Base-by-base conservation (phyloP, 148 eudicot species). In the Amaranthus cruentus region DNA sequence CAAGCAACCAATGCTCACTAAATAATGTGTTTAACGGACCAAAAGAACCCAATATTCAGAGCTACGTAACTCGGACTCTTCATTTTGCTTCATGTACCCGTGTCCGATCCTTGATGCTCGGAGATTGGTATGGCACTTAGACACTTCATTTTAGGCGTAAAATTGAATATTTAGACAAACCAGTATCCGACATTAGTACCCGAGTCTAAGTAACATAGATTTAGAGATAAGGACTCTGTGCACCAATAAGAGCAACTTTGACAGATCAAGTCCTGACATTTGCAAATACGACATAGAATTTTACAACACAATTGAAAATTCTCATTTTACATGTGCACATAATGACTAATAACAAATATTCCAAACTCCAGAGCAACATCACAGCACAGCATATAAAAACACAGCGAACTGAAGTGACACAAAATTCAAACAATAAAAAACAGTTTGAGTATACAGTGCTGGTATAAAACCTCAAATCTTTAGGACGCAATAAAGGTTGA, bases 401-500 rank as follows among this genome's bases (percentile, higher is more conserved):
- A 55, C 9, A 58, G 49, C 56, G 50, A 66, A 54, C 61, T 11
- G 14, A n/a, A 46, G 46, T 9, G 21, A 13, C 14, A 11, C 12
- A 47, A 62, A 62, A 28, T 4, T 48, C 47, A 71, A 56, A 43
- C 6, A 12, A 28, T 28, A 28, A 28, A 28, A 28, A 4, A 67
- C 59, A 59, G 28, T 46, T 38, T 38, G 14, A 69, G 51, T 14
- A 58, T 5, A 44, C 15, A 12, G 51, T 44, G 73, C 38, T 65
- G 69, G 62, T 56, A 70, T 73, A 15, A 54, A 73, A 91, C 97
- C 94, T 89, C 64, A 91, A 76, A 77, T 90, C 96, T 72, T 79
- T 87, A 61, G 94, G 87, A 66, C 89, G 86, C 85, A 93, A 78
- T 85, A 88, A 83, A 65, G 92, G 96, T 62, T 68, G 81, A 65